Base-by-base conservation (phyloP, 805 yeast species). In the Hanseniaspora pseudoguilliermondii region DNA sequence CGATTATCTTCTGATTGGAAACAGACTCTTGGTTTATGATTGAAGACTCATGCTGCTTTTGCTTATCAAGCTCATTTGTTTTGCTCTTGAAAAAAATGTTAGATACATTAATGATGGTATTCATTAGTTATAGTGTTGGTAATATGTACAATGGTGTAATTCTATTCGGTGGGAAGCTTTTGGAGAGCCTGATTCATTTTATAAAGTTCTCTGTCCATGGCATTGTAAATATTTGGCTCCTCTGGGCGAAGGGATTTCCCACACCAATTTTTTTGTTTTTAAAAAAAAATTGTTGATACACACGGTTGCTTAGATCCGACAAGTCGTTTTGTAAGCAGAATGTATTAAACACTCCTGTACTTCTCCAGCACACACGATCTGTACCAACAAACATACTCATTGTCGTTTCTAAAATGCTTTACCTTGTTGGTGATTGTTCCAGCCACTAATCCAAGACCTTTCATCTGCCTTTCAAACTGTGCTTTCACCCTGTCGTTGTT, bases 81-180 rank as follows among this genome's bases (percentile, higher is more conserved):
- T 42, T 44, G 13, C 20, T 51, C 29, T 32, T 20, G 18, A 51
- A 42, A 20, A 51, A 15, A 16, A 51, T 51, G 29, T 44, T 51
- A 10, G 55, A 51, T n/a, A 51, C 55, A 25, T 51, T 51, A 43
- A 51, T 51, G 16, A 51, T 51, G 23, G 55, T 51, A 38, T 51
- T 51, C 55, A 51, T 51, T n/a, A n/a, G 18, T 5, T 41, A 41
- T 11, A 21, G 23, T 23, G 20, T 43, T 43, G 20, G 10, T 43
- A 32, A 32, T 32, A 32, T 11, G 4, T 32, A 32, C 5, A 32
- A 32, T 32, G 35, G 5, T 32, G 35, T 10, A 32, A 15, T 11
- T 32, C 35, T 32, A 2, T 32, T 11, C 35, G 11, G 4, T 2
- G 35, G 13, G 5, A 3, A 23, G 6, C 27, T 25, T 25, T 25